phyloP scores from a whole-genome alignment of 2,329 filamentous ascomycete genomes.

The Alternaria triticimaculans region DNA sequence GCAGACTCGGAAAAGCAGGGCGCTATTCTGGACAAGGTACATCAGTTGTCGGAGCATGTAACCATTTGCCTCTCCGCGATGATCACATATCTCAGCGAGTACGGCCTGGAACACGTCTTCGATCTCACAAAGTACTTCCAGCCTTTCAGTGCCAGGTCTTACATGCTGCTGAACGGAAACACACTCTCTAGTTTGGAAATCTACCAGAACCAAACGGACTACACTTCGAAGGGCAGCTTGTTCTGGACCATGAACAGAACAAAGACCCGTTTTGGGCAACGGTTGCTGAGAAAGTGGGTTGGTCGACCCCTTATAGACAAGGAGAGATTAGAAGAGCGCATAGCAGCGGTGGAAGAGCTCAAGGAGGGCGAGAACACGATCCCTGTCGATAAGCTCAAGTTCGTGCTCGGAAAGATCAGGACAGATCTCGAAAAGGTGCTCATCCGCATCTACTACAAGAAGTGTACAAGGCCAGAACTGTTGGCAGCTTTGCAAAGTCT shows the following conservation, averaged over 20 bases:
- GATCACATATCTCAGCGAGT: constrained; percentile 91
- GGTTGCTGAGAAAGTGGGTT: constrained; percentile 92
- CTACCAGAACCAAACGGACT: constrained; percentile 92
- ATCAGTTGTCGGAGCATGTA: constrained; percentile 82
- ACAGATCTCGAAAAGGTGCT: constrained; percentile 90
- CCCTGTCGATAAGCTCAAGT: constrained; percentile 75
- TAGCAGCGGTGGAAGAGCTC: constrained; percentile 86
- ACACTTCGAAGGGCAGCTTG: constrained; percentile 82
- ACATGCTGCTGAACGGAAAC: constrained; percentile 96
- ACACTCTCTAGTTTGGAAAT: constrained; percentile 93
- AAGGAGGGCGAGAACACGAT: constrained; percentile 70
- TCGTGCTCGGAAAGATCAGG: constrained; percentile 72
- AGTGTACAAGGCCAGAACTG: constrained; percentile 89
- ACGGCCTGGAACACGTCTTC: constrained; percentile 93
- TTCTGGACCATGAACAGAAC: constrained; percentile 97
- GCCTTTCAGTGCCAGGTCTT: constrained; percentile 89
- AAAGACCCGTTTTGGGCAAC: constrained; percentile 84
- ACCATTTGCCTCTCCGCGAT: constrained; percentile 94
- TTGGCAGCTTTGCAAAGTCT: constrained; percentile 84
- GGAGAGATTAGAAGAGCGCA: constrained; percentile 74
- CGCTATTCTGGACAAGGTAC: constrained; percentile 81
- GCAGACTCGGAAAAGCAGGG: constrained; percentile 47
- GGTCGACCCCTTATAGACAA: constrained; percentile 86
- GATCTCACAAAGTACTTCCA: constrained; percentile 97
- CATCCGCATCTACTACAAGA: constrained; percentile 96